A percentile compares a stretch with the other conserved stretches of the same genome.
Conservation (phyloP, 768 basidiomycete genomes). For the Baorangia bicolor region DNA sequence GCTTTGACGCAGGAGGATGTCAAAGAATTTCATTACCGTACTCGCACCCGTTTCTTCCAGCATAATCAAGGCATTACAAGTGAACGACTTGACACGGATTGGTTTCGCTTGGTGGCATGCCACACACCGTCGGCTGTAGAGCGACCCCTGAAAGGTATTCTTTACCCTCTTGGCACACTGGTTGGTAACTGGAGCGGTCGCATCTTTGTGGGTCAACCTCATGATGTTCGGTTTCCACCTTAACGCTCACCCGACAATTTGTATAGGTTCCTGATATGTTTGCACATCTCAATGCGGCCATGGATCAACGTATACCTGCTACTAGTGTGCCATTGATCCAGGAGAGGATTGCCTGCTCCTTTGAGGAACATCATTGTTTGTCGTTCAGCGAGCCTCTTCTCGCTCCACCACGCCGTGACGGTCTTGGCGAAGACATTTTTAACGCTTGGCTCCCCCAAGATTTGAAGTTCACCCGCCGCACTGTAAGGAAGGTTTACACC, state of each 20-base stretch:
- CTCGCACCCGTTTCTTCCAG: constrained; percentile 35
- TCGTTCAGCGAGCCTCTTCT: constrained; percentile 36
- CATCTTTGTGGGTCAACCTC: constrained; percentile 38
- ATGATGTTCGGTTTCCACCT: constrained; percentile 5
- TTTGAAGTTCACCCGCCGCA: constrained; percentile 29
- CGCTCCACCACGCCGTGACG: constrained; percentile 34
- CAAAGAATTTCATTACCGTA: constrained; percentile 36
- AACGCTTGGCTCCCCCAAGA: constrained; percentile 50
- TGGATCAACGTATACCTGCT: constrained; percentile 20
- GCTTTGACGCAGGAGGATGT: constrained; percentile 40
- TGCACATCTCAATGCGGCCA: constrained; percentile 23
- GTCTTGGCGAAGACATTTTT: constrained; percentile 43
- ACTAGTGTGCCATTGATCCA: constrained; percentile 31
- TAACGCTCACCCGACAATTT: constrained; percentile 21
- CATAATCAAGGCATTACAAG: constrained; percentile 23
- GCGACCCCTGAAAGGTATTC: constrained; percentile 39
- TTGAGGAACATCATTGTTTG: constrained; percentile 50
- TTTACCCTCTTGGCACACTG: constrained; percentile 45
- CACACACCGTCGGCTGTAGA: constrained; percentile 37
- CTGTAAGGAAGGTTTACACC: constrained; percentile 29
- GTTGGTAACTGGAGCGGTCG: constrained; percentile 49
- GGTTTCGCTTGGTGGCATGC: constrained; percentile 47
- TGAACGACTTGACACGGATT: constrained; percentile 43
- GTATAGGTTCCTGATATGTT: constrained; percentile 26
- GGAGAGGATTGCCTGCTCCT: constrained; percentile 40